Conservation (phyloP, 1,284 basidiomycete genomes). For the Uromyces viciae-fabae region DNA sequence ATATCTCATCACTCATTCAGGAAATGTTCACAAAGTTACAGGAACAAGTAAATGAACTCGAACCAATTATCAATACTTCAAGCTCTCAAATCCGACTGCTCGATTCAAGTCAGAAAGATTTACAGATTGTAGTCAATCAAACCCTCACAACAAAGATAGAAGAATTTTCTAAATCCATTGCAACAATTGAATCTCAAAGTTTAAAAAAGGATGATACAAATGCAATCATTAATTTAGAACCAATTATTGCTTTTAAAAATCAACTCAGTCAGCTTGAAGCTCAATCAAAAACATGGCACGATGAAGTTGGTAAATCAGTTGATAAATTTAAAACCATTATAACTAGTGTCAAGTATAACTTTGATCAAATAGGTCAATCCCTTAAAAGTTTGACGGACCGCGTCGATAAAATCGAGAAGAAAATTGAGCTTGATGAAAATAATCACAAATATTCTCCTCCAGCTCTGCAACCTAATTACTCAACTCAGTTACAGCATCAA, state of each 20-base stretch:
- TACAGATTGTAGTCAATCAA: background rate
- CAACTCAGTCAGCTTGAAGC: too few species aligned
- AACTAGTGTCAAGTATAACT: background rate
- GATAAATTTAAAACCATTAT: background rate
- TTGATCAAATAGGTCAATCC: background rate
- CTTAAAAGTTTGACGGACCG: background rate
- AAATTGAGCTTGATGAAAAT: background rate
- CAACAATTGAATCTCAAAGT: background rate
- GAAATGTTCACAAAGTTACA: background rate
- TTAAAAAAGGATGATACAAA: too few species aligned
- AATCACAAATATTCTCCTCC: background rate
- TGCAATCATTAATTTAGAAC: too few species aligned
- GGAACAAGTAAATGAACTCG: slow-evolving; percentile 6
- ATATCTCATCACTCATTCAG: background rate
- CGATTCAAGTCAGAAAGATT: background rate
- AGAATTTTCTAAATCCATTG: background rate
- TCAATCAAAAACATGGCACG: background rate
- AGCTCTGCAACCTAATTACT: background rate
- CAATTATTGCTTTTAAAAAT: too few species aligned
- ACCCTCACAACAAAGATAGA: background rate
- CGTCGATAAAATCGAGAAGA: slow-evolving; percentile 6
- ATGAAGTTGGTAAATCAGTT: background rate
- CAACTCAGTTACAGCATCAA: background rate
- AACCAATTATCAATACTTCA: background rate
- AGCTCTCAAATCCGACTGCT: background rate